phyloP scores from a whole-genome alignment of 495 filamentous ascomycete genomes.

The Podospora australis region DNA sequence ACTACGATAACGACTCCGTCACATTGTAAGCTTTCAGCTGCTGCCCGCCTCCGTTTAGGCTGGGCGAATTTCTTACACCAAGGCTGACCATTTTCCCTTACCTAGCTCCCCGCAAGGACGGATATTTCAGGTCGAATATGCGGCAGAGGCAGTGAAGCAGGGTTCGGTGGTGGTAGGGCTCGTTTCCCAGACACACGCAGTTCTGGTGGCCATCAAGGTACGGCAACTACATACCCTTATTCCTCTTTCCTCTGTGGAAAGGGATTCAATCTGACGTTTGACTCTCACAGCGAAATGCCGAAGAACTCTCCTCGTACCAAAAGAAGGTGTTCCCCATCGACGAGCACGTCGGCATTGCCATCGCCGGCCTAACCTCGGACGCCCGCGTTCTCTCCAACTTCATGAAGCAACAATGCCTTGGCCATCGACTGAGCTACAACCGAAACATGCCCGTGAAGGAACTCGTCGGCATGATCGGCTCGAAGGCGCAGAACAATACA shows the following conservation, averaged over 20 bases:
- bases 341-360: conserved; percentile 88
- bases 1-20: conserved; percentile 99
- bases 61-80: too few species aligned
- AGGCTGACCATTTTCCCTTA: neutral
- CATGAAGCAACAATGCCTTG: conserved; percentile 98
- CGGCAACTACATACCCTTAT: conserved; percentile 9
- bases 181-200: conserved; percentile 94
- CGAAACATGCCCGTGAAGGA: conserved; percentile 83
- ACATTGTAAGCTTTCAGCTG: conserved; percentile 80
- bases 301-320: conserved; percentile 99
- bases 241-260: neutral
- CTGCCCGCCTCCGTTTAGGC: too few species aligned
- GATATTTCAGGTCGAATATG: conserved; percentile 99
- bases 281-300: conserved; percentile 77
- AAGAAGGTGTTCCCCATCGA: conserved; percentile 98
- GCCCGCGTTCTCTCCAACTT: conserved; percentile 99
- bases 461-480: conserved; percentile 82
- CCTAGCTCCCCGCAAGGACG: conserved; percentile 93
- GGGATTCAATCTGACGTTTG: too few species aligned
- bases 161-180: conserved; percentile 96
- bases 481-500: conserved; percentile 95
- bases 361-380: conserved; percentile 95
- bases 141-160: conserved; percentile 96
- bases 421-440: conserved; percentile 90
- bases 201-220: conserved; percentile 95